phyloP scores from a whole-genome alignment of 1,139 yeast genomes.

The Candida smagusa region DNA sequence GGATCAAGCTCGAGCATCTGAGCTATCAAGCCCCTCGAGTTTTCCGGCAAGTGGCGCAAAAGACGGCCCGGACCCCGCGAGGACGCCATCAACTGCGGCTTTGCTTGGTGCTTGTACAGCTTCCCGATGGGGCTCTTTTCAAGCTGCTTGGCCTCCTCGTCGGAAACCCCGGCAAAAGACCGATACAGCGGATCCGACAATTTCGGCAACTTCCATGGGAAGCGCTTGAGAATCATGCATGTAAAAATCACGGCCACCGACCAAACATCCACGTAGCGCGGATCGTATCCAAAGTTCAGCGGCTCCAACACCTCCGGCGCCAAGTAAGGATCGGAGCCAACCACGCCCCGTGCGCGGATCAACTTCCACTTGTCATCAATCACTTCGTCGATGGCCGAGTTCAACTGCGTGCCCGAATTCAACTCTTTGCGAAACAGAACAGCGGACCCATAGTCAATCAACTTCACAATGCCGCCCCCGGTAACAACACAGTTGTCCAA shows the following conservation, averaged over 20 bases:
- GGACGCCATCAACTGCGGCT: conserved; percentile 1
- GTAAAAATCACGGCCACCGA: conserved; percentile 73
- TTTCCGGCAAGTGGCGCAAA: conserved; percentile 34
- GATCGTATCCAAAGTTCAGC: conserved; percentile 52
- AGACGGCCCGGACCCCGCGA: conserved; percentile 32
- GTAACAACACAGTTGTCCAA: conserved; percentile 76
- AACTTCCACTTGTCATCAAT: conserved; percentile 24
- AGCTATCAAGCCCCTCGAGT: conserved; percentile 31
- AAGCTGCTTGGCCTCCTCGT: conserved; percentile 7
- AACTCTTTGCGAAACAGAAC: conserved; percentile 51
- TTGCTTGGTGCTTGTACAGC: not conserved
- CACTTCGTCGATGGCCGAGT: conserved; percentile 13
- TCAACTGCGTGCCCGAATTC: conserved; percentile 5
- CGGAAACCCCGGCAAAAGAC: conserved; percentile 30
- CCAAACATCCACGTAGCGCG: conserved; percentile 75
- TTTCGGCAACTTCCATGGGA: conserved; percentile 79
- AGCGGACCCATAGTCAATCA: conserved; percentile 78
- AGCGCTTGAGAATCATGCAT: conserved; percentile 68
- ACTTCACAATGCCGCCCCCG: conserved; percentile 56
- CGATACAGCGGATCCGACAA: conserved; percentile 52
- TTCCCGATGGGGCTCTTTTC: conserved; percentile 5
- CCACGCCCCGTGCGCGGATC: conserved; percentile 58
- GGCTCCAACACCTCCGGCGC: conserved; percentile 70
- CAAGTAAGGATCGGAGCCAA: conserved; percentile 78
- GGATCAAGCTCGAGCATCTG: conserved; percentile 33